These are phyloP conservation scores for Quillaja saponaria DNA, from an alignment of 306 rosid genomes.

Conservation along the genomic window DNA sequence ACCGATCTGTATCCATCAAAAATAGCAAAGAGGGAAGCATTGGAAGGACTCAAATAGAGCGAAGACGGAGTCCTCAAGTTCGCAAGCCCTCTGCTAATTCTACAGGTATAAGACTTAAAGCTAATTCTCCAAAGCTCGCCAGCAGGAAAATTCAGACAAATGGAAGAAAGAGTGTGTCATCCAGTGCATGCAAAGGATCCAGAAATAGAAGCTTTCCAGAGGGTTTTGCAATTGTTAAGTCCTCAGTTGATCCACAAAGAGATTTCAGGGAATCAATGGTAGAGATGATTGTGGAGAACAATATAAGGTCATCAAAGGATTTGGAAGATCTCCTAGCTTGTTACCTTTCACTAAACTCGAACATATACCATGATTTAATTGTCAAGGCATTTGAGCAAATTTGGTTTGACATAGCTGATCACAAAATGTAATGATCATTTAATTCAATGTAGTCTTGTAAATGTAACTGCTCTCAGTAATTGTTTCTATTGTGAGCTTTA, in stretches of 20 bases:
- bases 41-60: constrained; percentile 36
- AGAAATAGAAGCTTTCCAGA: constrained; percentile 52
- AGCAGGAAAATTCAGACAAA: constrained; percentile 54
- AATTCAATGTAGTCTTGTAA: constrained; percentile 45
- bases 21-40: constrained; percentile 38
- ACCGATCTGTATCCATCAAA: constrained; percentile 36
- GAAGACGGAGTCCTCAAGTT: constrained; percentile 18
- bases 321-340: constrained; percentile 93
- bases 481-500: constrained; percentile 17
- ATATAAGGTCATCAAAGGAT: constrained; percentile 66
- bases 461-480: constrained; percentile 26
- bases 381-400: constrained; percentile 82
- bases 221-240: constrained; percentile 79
- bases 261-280: constrained; percentile 88
- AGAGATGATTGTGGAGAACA: constrained; percentile 92
- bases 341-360: constrained; percentile 77
- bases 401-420: constrained; percentile 67
- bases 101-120: constrained; percentile 63
- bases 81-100: constrained; percentile 47
- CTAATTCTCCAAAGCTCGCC: constrained; percentile 67
- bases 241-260: constrained; percentile 72
- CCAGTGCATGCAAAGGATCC: constrained; percentile 31
- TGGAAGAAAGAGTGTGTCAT: constrained; percentile 60
- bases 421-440: constrained; percentile 36
- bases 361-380: constrained; percentile 67